Evolutionary conservation across 2,329 filamentous ascomycete species (phyloP), one percentile per base, ranked within the genome.

Genomic region (Trichoderma sp.): DNA sequence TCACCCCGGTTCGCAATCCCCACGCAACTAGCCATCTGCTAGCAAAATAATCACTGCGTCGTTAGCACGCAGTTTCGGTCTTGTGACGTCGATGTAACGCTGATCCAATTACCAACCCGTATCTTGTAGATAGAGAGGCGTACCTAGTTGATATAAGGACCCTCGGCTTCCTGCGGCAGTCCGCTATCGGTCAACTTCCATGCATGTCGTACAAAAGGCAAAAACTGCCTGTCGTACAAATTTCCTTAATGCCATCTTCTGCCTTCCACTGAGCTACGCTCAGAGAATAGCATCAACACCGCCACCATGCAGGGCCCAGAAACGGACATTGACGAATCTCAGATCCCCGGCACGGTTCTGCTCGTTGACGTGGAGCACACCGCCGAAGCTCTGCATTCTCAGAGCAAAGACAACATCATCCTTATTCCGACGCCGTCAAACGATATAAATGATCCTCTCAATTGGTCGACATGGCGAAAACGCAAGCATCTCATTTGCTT

Each of bases 401-500:
- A 70, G n/a, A 73, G 71, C 49, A 73, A 75, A 10, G 74, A 73
- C 37, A 80, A 85, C 60, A 83, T 86, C 65, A 83, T 87, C 21
- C 77, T 87, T 13, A 80, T 86, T 10, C 86, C 86, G 1, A 79
- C 80, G 0, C 85, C 85, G 1, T 84, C 83, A 0, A 75, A 77
- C 13, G 83, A 87, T 70, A 82, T 84, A 4, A 83, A 86, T 53
- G 86, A 87, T 70, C 86, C 85, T 3, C 76, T 88, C 40, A 87
- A 85, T 70, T 85, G 85, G 85, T 79, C 72, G 2, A 72, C 71
- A 55, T 70, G 73, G 1, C 73, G 76, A 2, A 79, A 78, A 63
- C 29, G 73, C 0, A 71, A 74, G 14, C 72, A 75, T 5, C 57
- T 78, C 21, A 56, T 75, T n/a, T 79, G 77, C 27, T 72, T 76